Conservation (phyloP, 768 basidiomycete species). For the Lentinula boryana region DNA sequence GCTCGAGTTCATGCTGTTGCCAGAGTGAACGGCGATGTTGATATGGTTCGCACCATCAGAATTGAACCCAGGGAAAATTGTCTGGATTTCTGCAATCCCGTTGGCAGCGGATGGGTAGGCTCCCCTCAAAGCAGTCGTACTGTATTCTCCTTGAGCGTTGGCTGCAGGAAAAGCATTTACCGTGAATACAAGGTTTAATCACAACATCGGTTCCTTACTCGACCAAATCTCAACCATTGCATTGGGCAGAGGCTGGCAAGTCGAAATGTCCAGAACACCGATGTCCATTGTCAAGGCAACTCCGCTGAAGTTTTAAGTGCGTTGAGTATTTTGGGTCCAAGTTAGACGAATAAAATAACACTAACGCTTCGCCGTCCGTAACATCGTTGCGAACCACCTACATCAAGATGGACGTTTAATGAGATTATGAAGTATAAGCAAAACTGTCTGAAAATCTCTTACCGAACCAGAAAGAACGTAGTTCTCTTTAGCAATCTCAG, state of each 20-base stretch:
- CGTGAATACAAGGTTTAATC: not conserved
- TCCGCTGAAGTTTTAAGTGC: constrained; percentile 19
- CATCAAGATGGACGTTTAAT: not conserved
- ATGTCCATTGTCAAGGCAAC: constrained; percentile 31
- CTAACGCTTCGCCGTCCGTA: constrained; percentile 22
- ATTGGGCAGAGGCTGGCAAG: constrained; percentile 31
- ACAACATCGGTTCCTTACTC: constrained; percentile 11
- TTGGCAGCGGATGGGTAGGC: constrained; percentile 23
- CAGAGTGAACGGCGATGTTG: constrained; percentile 26
- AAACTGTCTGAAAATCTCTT: not conserved
- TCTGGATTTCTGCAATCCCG: constrained; percentile 33
- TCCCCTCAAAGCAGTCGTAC: constrained; percentile 29
- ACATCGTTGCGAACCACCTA: constrained; percentile 17
- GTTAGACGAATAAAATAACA: not conserved
- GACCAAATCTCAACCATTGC: constrained; percentile 34
- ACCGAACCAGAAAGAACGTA: not conserved
- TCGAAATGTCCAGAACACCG: constrained; percentile 30
- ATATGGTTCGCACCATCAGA: constrained; percentile 30
- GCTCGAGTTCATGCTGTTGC: constrained; percentile 18
- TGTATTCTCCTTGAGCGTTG: constrained; percentile 28
- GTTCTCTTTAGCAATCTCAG: not conserved
- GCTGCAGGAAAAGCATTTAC: constrained; percentile 13
- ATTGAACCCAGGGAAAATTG: constrained; percentile 30
- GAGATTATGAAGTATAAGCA: not conserved
- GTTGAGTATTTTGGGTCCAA: not conserved